These are phyloP conservation scores for Colletotrichum australisinense DNA, from an alignment of 2,329 filamentous ascomycete species.

Conservation along the genomic window DNA sequence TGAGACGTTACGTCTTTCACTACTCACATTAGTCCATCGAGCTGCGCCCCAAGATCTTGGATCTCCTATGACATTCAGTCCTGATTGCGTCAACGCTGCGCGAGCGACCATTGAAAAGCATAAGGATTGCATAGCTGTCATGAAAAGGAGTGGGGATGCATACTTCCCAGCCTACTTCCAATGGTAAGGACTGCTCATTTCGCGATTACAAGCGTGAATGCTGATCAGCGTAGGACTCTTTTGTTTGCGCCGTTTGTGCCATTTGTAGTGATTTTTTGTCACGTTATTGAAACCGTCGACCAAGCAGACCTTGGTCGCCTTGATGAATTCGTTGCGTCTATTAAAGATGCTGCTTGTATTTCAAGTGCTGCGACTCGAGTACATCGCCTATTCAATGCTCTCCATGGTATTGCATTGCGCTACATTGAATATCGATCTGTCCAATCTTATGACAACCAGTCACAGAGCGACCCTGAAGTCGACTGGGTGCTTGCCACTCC, in stretches of 20 bases:
- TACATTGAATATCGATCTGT: slow-evolving; percentile 59
- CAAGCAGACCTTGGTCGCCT: slow-evolving; percentile 57
- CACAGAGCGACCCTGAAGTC: no score
- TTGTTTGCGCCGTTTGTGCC: slow-evolving; percentile 64
- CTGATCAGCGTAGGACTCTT: slow-evolving; percentile 52
- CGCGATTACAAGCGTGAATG: not conserved
- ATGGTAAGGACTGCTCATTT: slow-evolving; percentile 45
- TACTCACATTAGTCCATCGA: slow-evolving; percentile 55
- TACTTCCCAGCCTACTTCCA: slow-evolving; percentile 53
- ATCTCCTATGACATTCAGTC: slow-evolving; percentile 49
- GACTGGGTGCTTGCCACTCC: no score
- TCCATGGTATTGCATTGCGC: slow-evolving; percentile 66
- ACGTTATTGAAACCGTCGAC: slow-evolving; percentile 58
- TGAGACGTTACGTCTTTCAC: slow-evolving; percentile 53
- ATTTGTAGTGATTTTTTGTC: slow-evolving; percentile 63
- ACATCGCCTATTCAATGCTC: slow-evolving; percentile 67
- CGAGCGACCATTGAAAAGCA: slow-evolving; percentile 52
- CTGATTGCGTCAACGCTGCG: slow-evolving; percentile 55
- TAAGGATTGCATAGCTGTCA: slow-evolving; percentile 51
- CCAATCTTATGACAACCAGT: no score
- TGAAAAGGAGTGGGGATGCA: slow-evolving; percentile 47
- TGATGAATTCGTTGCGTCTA: slow-evolving; percentile 58
- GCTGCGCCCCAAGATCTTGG: slow-evolving; percentile 44
- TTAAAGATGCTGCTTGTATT: slow-evolving; percentile 57
- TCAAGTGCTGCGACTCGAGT: slow-evolving; percentile 63